These are phyloP conservation scores for Harringtonia aguacate DNA, from an alignment of 2,329 filamentous ascomycete genomes.

Conservation along the genomic window DNA sequence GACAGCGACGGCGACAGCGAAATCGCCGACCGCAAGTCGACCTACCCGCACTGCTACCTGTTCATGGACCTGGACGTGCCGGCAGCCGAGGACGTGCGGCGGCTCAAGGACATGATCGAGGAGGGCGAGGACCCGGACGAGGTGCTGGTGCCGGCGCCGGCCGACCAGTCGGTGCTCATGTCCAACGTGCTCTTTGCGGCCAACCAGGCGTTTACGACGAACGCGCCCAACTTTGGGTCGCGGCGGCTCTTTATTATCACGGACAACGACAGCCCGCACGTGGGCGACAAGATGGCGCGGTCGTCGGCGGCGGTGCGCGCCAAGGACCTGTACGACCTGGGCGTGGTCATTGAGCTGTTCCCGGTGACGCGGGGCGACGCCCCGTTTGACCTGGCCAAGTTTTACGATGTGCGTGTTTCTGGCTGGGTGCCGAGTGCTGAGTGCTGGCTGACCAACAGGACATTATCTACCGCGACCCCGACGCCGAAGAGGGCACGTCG, in stretches of 20 bases:
- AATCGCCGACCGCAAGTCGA: slow-evolving; percentile 29
- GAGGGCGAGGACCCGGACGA: slow-evolving; percentile 62
- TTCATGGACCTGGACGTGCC: slow-evolving; percentile 83
- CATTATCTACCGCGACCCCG: slow-evolving; percentile 75
- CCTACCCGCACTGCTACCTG: slow-evolving; percentile 87
- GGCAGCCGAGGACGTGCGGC: slow-evolving; percentile 75
- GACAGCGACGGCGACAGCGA: slow-evolving; percentile 30
- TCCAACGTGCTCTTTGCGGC: slow-evolving; percentile 87
- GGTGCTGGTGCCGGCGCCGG: slow-evolving; percentile 54
- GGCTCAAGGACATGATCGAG: slow-evolving; percentile 63
- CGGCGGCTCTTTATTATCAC: slow-evolving; percentile 92
- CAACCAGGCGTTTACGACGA: slow-evolving; percentile 93
- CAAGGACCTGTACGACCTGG: slow-evolving; percentile 90
- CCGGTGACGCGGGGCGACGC: slow-evolving; percentile 64
- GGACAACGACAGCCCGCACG: slow-evolving; percentile 81
- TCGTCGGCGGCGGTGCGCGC: slow-evolving; percentile 76
- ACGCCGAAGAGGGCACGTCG: slow-evolving; percentile 55
- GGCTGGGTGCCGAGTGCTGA: too few relatives aligned
- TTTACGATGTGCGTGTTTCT: slow-evolving; percentile 95
- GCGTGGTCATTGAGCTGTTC: slow-evolving; percentile 85
- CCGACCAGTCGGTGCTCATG: slow-evolving; percentile 60
- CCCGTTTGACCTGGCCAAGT: slow-evolving; percentile 71
- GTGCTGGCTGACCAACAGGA: slow-evolving; percentile 49
- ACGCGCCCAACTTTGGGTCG: slow-evolving; percentile 87
- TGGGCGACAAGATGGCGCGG: slow-evolving; percentile 57